Evolutionary conservation across 2,329 filamentous ascomycete genomes (phyloP), one percentile per base, ranked within the genome.

Genomic region (Alternaria rosae): DNA sequence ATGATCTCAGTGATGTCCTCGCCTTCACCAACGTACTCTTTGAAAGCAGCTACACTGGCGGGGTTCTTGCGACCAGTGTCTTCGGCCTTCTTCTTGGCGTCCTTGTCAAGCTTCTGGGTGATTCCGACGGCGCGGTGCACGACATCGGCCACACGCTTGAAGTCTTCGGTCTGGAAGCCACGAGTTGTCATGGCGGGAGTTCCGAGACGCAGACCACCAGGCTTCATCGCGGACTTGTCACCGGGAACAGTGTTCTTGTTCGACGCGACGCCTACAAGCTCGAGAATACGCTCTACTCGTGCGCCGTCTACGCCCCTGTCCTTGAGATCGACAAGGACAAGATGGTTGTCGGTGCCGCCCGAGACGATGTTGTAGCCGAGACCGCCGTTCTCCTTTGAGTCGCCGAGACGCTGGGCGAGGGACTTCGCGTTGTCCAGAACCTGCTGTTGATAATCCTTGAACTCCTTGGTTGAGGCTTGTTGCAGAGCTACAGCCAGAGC

Each of bases 201-300:
- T 77, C 95, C 95, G 75, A 99, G 97, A 73, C 95, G 93, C 81
- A 99, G 90, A 85, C 95, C 95, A 77, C 90, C 93, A 57, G 95
- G 95, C 68, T 93, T 97, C 71, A 99, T 88, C 51, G 95, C 95
- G 61, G 92, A 97, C 87, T 97, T 97, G 87, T 99, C 95, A 67
- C 95, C 95, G 42, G 95, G 95, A 62, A 97, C 95, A 64, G 92
- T 91, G 89, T 99, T 99, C 90, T 99, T 99, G 90, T 99, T 99
- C 88, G 93, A 97, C 66, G 95, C 94, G 81, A 99, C 97, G 86
- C 97, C 97, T 83, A 97, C 95, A 81, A 96, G 92, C 86, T 99
- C 95, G 20, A 99, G 90, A 62, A 99, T 91, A 65, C 92, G 91
- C 87, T 99, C 95, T 43, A 98, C 92, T 81, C 95, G 93, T 61